A percentile compares a stretch with the other conserved stretches of the same genome.
These are phyloP conservation scores for Pseudisothecium myosuroides DNA, from an alignment of 225 moss, liverwort and hornwort genomes.

Conservation along the genomic window DNA sequence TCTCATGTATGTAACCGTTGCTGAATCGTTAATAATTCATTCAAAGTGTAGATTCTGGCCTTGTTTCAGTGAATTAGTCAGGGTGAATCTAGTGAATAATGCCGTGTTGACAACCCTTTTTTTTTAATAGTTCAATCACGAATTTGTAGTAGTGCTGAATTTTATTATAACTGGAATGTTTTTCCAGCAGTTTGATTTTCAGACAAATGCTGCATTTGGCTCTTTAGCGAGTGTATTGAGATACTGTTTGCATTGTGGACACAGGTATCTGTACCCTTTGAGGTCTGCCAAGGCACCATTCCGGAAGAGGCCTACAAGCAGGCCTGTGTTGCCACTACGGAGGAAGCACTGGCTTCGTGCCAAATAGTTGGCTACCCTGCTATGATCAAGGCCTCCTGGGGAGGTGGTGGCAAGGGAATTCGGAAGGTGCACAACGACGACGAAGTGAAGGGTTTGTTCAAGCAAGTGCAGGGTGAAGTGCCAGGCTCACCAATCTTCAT, in stretches of 20 bases:
- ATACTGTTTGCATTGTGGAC: not conserved
- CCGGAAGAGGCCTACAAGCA: conserved; percentile 71
- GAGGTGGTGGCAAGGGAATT: conserved; percentile 99
- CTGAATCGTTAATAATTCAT: not conserved
- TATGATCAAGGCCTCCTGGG: conserved; percentile 99
- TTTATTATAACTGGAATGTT: not conserved
- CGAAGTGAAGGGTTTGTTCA: conserved; percentile 87
- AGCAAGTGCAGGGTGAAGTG: conserved; percentile 99
- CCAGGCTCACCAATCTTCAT: conserved; percentile 97
- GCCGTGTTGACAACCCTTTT: not conserved
- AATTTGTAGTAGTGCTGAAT: not conserved
- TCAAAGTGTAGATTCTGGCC: not conserved
- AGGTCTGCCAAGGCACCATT: conserved; percentile 49
- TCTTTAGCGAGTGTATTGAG: not conserved
- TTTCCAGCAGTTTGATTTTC: not conserved
- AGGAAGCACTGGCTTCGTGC: conserved; percentile 83
- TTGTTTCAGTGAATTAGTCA: not conserved
- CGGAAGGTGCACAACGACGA: conserved; percentile 94
- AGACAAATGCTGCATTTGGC: not conserved
- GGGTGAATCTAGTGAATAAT: not conserved
- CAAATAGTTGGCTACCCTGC: conserved; percentile 84
- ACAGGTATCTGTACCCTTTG: conserved; percentile 77
- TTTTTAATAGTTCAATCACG: not conserved
- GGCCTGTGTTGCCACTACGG: conserved; percentile 77
- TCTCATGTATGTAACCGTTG: conserved; percentile 46